Evolutionary conservation across 148 eudicot species (phyloP).

Genomic region (Vaccinium corymbosum): DNA sequence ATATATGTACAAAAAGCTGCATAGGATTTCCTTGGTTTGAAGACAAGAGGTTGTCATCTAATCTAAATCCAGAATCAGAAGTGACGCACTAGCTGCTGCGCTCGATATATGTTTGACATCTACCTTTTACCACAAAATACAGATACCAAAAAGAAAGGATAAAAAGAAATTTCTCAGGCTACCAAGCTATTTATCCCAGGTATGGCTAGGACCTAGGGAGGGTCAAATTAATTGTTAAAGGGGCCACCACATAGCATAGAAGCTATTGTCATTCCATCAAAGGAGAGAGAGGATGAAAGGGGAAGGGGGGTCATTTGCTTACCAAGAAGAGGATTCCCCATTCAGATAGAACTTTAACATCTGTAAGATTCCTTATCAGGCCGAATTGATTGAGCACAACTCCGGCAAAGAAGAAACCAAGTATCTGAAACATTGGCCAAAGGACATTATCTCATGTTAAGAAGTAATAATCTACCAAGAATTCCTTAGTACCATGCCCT

Average conservation of each 20-base stretch:
- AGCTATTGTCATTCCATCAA: neutral
- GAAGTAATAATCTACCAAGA: slow-evolving; percentile 2
- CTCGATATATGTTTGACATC: neutral
- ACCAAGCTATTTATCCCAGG: neutral
- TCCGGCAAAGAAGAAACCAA: slow-evolving; percentile 97
- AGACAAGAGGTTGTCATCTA: neutral
- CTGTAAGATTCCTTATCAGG: slow-evolving; percentile 85
- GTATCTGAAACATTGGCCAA: slow-evolving; percentile 50
- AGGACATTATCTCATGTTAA: neutral
- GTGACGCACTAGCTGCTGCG: neutral
- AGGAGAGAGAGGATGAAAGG: neutral
- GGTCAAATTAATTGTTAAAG: neutral
- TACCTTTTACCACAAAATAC: neutral
- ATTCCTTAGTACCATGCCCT: neutral
- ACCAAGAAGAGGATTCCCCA: slow-evolving; percentile 99
- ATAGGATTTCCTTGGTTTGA: neutral
- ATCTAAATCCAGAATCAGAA: neutral
- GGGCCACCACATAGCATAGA: neutral
- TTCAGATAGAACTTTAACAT: slow-evolving; percentile 90
- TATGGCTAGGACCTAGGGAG: neutral
- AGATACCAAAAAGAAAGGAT: neutral
- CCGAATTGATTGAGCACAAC: slow-evolving; percentile 93
- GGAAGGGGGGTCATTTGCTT: slow-evolving; percentile 17
- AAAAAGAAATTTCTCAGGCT: neutral
- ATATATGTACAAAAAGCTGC: neutral